These are phyloP conservation scores for Neospora caninum DNA, from an alignment of 169 alveolate genomes.

Conservation along the genomic window DNA sequence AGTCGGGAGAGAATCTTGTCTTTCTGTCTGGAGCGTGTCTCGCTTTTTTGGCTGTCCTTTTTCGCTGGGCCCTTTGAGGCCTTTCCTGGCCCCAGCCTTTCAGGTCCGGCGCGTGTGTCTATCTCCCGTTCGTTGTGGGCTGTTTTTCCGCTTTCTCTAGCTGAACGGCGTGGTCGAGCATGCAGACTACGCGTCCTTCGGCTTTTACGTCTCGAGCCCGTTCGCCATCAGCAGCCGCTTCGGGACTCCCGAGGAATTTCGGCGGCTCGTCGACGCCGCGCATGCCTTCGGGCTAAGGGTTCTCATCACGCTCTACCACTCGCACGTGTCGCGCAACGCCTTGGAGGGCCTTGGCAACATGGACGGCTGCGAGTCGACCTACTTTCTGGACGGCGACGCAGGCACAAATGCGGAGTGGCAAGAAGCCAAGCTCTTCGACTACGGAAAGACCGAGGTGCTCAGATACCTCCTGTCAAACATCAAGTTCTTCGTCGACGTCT, in stretches of 20 bases:
- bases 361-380: conserved; percentile 91
- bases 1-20: no score
- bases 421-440: conserved; percentile 89
- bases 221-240: conserved; percentile 88
- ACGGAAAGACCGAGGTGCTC: conserved; percentile 87
- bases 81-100: no score
- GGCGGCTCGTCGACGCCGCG: conserved; percentile 87
- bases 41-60: no score
- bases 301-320: conserved; percentile 87
- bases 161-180: conserved; percentile 92
- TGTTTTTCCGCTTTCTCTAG: conserved; percentile 67
- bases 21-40: no score
- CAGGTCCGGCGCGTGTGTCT: background rate
- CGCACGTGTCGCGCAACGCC: conserved; percentile 89
- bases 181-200: conserved; percentile 90
- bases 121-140: background rate
- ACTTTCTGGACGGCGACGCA: conserved; percentile 88
- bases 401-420: conserved; percentile 81
- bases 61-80: no score
- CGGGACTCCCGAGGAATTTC: conserved; percentile 93
- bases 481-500: conserved; percentile 86
- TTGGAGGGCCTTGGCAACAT: conserved; percentile 89
- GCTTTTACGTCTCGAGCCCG: conserved; percentile 90
- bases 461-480: conserved; percentile 90
- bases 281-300: conserved; percentile 85